phyloP scores from a whole-genome alignment of 352 stramenopile species.

The Globisporangium spiculum region DNA sequence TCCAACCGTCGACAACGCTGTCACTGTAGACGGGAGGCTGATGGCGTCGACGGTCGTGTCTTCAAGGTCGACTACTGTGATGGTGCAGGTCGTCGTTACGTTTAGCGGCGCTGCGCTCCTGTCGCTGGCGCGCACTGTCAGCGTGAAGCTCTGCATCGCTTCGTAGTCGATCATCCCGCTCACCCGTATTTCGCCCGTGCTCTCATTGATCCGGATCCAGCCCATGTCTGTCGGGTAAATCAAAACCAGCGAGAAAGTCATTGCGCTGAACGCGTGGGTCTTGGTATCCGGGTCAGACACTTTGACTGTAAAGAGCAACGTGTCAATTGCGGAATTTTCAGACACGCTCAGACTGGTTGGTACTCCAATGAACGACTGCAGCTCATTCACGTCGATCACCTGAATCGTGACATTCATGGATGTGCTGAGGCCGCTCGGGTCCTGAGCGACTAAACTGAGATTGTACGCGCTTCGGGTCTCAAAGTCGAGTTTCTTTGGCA shows the following conservation, averaged over 20 bases:
- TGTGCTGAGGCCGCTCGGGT: slow-evolving; percentile 25
- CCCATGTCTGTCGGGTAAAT: slow-evolving; percentile 31
- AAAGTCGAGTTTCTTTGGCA: slow-evolving; percentile 37
- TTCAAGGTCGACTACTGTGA: slow-evolving; percentile 6
- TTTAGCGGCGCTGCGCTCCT: slow-evolving; percentile 18
- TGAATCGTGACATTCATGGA: slow-evolving; percentile 27
- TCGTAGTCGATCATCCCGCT: slow-evolving; percentile 42
- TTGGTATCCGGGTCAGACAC: slow-evolving; percentile 39
- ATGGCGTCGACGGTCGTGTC: slow-evolving; percentile 12
- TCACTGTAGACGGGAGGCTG: neutral
- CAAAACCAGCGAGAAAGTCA: slow-evolving; percentile 31
- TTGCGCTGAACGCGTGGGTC: slow-evolving; percentile 26
- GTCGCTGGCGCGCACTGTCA: slow-evolving; percentile 39
- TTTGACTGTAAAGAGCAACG: slow-evolving; percentile 27
- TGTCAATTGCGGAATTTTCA: slow-evolving; percentile 30
- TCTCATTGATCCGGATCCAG: slow-evolving; percentile 29
- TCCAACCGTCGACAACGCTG: slow-evolving; percentile 31
- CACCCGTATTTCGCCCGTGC: slow-evolving; percentile 32
- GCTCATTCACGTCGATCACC: slow-evolving; percentile 54
- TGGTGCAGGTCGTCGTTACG: neutral
- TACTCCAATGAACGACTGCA: slow-evolving; percentile 35
- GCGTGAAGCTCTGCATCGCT: slow-evolving; percentile 35
- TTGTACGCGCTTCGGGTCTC: slow-evolving; percentile 36
- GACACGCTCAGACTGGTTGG: slow-evolving; percentile 22
- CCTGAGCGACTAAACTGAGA: slow-evolving; percentile 33